Percentiles rank a stretch among this genome's conserved stretches.
These are phyloP conservation scores for Monosporascus sp. DNA, from an alignment of 2,329 filamentous ascomycete species.

Conservation along the genomic window DNA sequence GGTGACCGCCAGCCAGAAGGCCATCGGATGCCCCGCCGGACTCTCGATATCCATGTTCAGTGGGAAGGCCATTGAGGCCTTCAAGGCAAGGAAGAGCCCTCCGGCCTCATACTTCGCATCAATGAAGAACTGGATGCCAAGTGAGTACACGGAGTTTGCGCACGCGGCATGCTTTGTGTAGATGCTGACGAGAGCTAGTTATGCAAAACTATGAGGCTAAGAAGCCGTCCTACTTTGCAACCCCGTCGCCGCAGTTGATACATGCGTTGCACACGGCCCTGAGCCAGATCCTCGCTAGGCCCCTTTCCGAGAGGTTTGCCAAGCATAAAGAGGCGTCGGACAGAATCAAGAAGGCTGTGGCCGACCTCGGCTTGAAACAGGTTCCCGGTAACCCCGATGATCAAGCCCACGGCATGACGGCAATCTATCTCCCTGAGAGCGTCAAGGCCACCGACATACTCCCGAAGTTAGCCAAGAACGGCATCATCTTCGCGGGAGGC, in stretches of 20 bases:
- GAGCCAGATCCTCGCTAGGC: constrained; percentile 75
- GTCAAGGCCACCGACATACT: constrained; percentile 77
- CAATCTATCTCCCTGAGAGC: constrained; percentile 86
- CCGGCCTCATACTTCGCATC: constrained; percentile 90
- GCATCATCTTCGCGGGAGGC: constrained; percentile 90
- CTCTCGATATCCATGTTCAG: constrained; percentile 93
- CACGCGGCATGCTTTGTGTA: neutral
- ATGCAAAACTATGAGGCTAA: constrained; percentile 99
- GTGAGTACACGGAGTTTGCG: constrained; percentile 39
- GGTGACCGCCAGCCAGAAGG: constrained; percentile 93
- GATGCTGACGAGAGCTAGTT: constrained; percentile 45
- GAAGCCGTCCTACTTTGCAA: constrained; percentile 97
- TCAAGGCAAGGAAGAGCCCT: constrained; percentile 75
- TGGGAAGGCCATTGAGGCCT: constrained; percentile 74
- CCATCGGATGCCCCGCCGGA: constrained; percentile 90
- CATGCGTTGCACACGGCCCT: constrained; percentile 88
- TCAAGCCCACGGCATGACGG: constrained; percentile 97
- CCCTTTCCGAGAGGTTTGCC: constrained; percentile 77
- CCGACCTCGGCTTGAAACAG: constrained; percentile 79
- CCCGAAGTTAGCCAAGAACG: constrained; percentile 77
- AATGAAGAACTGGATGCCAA: constrained; percentile 95
- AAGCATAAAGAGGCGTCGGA: constrained; percentile 74
- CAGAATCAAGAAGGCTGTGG: constrained; percentile 78
- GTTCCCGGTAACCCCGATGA: constrained; percentile 80
- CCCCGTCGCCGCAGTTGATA: constrained; percentile 88